Percentiles rank a stretch among this genome's conserved stretches.
These are phyloP conservation scores for Rhodofomes roseus DNA, from an alignment of 1,284 basidiomycete genomes.

Conservation along the genomic window DNA sequence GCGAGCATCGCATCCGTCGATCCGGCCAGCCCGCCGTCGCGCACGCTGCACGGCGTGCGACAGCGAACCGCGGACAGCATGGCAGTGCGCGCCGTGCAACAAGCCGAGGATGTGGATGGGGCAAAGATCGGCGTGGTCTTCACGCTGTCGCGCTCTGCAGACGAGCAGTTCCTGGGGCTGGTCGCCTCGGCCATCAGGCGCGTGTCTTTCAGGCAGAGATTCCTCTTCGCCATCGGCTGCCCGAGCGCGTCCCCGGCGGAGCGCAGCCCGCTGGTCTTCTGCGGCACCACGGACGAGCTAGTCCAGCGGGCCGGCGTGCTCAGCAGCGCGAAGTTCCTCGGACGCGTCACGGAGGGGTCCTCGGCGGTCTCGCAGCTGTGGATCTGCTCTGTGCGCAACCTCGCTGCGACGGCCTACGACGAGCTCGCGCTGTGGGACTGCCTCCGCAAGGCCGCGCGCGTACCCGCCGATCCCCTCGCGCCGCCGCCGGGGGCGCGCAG, in stretches of 20 bases:
- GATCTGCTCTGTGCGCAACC: conserved; percentile 45
- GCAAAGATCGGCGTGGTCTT: conserved; percentile 54
- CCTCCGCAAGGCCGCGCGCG: conserved; percentile 52
- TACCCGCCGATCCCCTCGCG: conserved; percentile 52
- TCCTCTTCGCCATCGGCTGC: conserved; percentile 57
- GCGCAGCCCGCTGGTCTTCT: conserved; percentile 45
- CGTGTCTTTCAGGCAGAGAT: conserved; percentile 36
- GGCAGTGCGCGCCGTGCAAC: conserved; percentile 50
- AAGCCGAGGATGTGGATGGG: conserved; percentile 44
- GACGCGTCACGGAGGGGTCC: conserved; percentile 37
- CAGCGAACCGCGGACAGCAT: conserved; percentile 59
- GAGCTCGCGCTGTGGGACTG: conserved; percentile 62
- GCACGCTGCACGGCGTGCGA: conserved; percentile 58
- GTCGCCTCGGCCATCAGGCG: conserved; percentile 45
- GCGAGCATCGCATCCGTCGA: background rate
- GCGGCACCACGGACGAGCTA: conserved; percentile 48
- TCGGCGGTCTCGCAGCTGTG: conserved; percentile 32
- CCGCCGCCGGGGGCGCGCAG: conserved; percentile 62
- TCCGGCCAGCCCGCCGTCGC: background rate
- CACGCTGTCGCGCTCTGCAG: conserved; percentile 50
- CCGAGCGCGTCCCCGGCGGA: conserved; percentile 29
- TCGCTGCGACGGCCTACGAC: conserved; percentile 53
- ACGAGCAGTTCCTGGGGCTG: conserved; percentile 48
- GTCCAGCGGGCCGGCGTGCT: conserved; percentile 64
- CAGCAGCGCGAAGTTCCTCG: conserved; percentile 59